Evolutionary conservation across 140 eudicot genomes (phyloP).

Genomic region (Oenanthe javanica): DNA sequence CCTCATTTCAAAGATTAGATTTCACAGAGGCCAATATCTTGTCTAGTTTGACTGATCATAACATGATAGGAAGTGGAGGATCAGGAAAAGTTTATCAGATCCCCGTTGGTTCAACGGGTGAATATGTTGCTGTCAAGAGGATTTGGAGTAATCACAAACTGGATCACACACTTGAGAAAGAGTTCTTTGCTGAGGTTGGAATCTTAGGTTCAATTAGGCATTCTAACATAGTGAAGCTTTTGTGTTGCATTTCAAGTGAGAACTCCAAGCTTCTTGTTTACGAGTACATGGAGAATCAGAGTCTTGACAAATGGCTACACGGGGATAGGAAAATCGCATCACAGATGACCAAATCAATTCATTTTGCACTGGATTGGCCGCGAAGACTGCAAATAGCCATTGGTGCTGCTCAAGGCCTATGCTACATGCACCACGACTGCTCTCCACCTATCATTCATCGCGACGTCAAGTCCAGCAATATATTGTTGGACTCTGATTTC

Average conservation of each 20-base stretch:
- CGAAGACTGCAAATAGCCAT: slow-evolving; percentile 56
- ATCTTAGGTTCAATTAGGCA: slow-evolving; percentile 70
- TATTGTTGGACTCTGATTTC: slow-evolving; percentile 60
- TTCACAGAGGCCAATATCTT: slow-evolving; percentile 68
- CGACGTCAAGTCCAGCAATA: slow-evolving; percentile 80
- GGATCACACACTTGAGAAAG: slow-evolving; percentile 43
- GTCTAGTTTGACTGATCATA: slow-evolving; percentile 46
- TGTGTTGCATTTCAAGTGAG: slow-evolving; percentile 66
- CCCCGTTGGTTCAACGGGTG: slow-evolving; percentile 28
- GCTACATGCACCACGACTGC: slow-evolving; percentile 81
- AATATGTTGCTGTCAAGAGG: slow-evolving; percentile 59
- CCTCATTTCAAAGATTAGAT: slow-evolving; percentile 67
- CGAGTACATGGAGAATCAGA: slow-evolving; percentile 74
- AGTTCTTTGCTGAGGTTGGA: slow-evolving; percentile 64
- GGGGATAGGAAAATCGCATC: slow-evolving; percentile 26
- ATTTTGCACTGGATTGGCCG: slow-evolving; percentile 57
- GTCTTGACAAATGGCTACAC: slow-evolving; percentile 82
- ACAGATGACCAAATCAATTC: slow-evolving; percentile 18
- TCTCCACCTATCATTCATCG: slow-evolving; percentile 65
- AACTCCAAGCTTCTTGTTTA: slow-evolving; percentile 72
- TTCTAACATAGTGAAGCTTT: slow-evolving; percentile 64
- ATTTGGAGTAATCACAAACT: slow-evolving; percentile 41
- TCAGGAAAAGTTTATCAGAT: slow-evolving; percentile 72
- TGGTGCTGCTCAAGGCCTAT: slow-evolving; percentile 82
- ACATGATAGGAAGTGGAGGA: slow-evolving; percentile 76